A percentile compares a stretch with the other conserved stretches of the same genome.
Conservation (phyloP, 805 yeast genomes). For the Lachancea sp. region DNA sequence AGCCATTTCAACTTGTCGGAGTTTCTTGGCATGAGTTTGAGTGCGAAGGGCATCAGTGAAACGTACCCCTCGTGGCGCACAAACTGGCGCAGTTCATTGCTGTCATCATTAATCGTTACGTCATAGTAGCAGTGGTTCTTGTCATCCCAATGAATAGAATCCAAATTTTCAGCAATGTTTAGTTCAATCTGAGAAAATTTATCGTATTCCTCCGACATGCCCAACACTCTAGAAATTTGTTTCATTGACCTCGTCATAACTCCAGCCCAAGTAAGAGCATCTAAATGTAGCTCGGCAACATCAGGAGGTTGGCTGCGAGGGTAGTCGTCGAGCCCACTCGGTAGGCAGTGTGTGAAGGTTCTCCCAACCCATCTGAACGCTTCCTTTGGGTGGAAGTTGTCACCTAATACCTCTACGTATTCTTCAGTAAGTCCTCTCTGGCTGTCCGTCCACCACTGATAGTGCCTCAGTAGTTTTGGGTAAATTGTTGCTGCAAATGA, state of each 20-base stretch:
- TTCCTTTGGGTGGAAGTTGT: slow-evolving; percentile 46
- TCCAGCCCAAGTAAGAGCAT: slow-evolving; percentile 87
- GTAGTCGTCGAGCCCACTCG: slow-evolving; percentile 93
- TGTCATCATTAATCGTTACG: slow-evolving; percentile 60
- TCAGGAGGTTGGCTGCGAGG: slow-evolving; percentile 82
- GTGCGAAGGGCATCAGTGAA: slow-evolving; percentile 75
- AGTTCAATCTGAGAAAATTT: slow-evolving; percentile 47
- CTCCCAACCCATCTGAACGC: slow-evolving; percentile 93
- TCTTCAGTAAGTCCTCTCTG: slow-evolving; percentile 72
- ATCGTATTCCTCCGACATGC: slow-evolving; percentile 50
- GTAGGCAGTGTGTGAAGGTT: slow-evolving; percentile 74
- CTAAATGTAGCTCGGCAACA: slow-evolving; percentile 85
- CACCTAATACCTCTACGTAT: slow-evolving; percentile 36
- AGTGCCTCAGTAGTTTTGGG: slow-evolving; percentile 71
- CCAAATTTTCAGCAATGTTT: slow-evolving; percentile 57
- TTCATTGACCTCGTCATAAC: slow-evolving; percentile 82
- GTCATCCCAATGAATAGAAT: slow-evolving; percentile 74
- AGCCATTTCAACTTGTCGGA: slow-evolving; percentile 45
- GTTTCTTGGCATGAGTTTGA: slow-evolving; percentile 51
- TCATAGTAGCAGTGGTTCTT: slow-evolving; percentile 71
- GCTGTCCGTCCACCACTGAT: slow-evolving; percentile 75
- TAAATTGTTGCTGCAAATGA: slow-evolving; percentile 60
- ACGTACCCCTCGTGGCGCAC: slow-evolving; percentile 91
- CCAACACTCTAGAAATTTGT: slow-evolving; percentile 59
- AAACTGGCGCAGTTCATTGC: slow-evolving; percentile 47